phyloP scores from a whole-genome alignment of 1,284 basidiomycete genomes.

The Microbotryum lychnidis-dioicae region DNA sequence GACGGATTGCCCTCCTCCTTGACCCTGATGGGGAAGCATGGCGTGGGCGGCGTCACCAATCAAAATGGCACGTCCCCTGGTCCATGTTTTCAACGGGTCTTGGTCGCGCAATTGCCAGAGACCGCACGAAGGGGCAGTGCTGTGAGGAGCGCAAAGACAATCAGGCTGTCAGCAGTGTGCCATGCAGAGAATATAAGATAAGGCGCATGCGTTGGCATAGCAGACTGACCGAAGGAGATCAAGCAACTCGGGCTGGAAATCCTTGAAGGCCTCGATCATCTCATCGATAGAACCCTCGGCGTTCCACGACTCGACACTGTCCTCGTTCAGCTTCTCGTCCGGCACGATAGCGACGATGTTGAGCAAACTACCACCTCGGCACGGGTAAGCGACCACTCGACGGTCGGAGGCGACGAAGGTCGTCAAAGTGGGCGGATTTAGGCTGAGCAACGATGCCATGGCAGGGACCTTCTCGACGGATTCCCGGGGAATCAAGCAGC shows the following conservation, averaged over 20 bases:
- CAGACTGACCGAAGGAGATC: constrained; percentile 43
- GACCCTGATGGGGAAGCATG: constrained; percentile 34
- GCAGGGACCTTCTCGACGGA: constrained; percentile 4
- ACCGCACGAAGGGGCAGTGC: constrained; percentile 29
- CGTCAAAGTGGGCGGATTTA: not conserved
- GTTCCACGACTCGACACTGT: constrained; percentile 35
- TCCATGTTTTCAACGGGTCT: constrained; percentile 32
- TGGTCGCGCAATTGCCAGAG: constrained; percentile 39
- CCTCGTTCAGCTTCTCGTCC: constrained; percentile 34
- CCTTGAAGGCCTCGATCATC: constrained; percentile 32
- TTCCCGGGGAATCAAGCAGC: constrained; percentile 4
- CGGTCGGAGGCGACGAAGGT: constrained; percentile 30
- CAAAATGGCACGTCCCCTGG: constrained; percentile 33
- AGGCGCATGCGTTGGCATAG: constrained; percentile 32
- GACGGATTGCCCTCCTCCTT: constrained; percentile 34
- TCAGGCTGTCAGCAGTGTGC: not conserved
- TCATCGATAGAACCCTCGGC: constrained; percentile 29
- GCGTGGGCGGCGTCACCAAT: constrained; percentile 40
- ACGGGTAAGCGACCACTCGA: constrained; percentile 31
- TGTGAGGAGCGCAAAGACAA: constrained; percentile 33
- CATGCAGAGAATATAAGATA: too few species aligned
- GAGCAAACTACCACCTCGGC: constrained; percentile 31
- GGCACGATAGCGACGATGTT: constrained; percentile 35
- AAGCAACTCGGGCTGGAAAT: constrained; percentile 25
- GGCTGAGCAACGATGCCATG: not conserved